phyloP scores from a whole-genome alignment of 2,329 filamentous ascomycete genomes.

The Sphaerulina musiva region DNA sequence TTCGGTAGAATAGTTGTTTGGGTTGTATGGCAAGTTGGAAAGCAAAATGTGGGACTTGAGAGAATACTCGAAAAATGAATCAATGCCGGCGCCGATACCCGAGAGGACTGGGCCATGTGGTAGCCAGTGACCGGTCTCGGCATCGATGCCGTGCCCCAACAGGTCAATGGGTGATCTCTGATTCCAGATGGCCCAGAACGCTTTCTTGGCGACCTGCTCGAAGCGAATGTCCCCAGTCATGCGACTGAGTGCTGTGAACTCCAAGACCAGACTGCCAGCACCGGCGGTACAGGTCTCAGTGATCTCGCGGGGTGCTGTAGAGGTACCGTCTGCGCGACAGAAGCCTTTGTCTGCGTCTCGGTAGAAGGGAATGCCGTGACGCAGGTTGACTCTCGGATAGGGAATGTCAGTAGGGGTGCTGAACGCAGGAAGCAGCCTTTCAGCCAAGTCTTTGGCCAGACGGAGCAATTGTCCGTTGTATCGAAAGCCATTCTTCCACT shows the following conservation, averaged over 20 bases:
- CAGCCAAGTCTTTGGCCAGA: slow-evolving; percentile 78
- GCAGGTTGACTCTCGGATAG: slow-evolving; percentile 88
- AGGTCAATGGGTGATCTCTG: slow-evolving; percentile 77
- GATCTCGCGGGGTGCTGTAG: slow-evolving; percentile 56
- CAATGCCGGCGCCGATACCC: slow-evolving; percentile 93
- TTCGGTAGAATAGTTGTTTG: slow-evolving; percentile 51
- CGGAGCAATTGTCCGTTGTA: slow-evolving; percentile 88
- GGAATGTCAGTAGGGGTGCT: slow-evolving; percentile 85
- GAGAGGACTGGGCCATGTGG: slow-evolving; percentile 65
- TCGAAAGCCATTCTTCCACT: slow-evolving; percentile 52
- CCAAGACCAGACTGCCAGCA: slow-evolving; percentile 88
- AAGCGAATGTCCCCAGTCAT: slow-evolving; percentile 82
- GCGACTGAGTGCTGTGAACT: slow-evolving; percentile 84
- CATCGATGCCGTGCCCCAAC: slow-evolving; percentile 86
- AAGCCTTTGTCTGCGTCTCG: slow-evolving; percentile 46
- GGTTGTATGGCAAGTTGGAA: slow-evolving; percentile 55
- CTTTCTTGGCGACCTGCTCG: slow-evolving; percentile 79
- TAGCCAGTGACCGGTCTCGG: slow-evolving; percentile 77
- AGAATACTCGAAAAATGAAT: slow-evolving; percentile 98
- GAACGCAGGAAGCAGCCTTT: slow-evolving; percentile 83
- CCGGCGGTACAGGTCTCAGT: slow-evolving; percentile 96
- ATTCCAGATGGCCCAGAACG: slow-evolving; percentile 97
- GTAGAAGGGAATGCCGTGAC: slow-evolving; percentile 88
- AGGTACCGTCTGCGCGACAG: slow-evolving; percentile 39
- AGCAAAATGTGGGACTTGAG: slow-evolving; percentile 89